Base-by-base conservation (phyloP, 306 rosid genomes). In the Glycine latifolia region DNA sequence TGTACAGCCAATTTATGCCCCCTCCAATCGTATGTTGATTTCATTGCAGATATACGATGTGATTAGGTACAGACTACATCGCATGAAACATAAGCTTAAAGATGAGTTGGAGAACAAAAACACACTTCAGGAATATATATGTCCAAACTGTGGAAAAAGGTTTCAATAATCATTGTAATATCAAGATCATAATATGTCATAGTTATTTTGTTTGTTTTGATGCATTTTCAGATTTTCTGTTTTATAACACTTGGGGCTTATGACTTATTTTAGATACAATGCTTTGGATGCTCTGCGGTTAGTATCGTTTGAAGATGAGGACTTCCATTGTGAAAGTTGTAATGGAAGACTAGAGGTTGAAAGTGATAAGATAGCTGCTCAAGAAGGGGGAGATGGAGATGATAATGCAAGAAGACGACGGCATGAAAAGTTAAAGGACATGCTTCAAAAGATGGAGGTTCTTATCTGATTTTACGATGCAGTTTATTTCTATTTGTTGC, bases 41-140 rank as follows among this genome's bases (percentile, higher is more conserved):
- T 86, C 44, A 39, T 71, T 90, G 85, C 91, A 95, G 98, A 88
- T 95, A 80, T 90, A 85, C 81, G 99, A 95, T 88, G 99, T 91
- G 80, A 91, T 91, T 37, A 88, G 98, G 91, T 95, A 95, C 89
- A 89, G 99, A 87, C 76, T 93, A 82, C 97, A 95, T 83, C 97
- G 98, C 43, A 89, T 95, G 97, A 93, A 88, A 86, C 91, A 95
- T 85, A 95, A 93, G 91, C 79, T 95, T 88, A 95, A 95, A 91
- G 99, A 93, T 89, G 99, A 95, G 84, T 83, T 95, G 86, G 99
- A 95, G 85, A 92, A 95, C 94, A 95, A 91, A 86, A 93, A 95
- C 85, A 95, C 97, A 44, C 85, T 95, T 88, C 97, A 93, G 78
- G 94, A 93, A 82, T 95, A 95, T 77, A 88, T 93, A 86, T 95